Conservation (phyloP, 805 yeast genomes). For the Scheffersomyces lignosus region DNA sequence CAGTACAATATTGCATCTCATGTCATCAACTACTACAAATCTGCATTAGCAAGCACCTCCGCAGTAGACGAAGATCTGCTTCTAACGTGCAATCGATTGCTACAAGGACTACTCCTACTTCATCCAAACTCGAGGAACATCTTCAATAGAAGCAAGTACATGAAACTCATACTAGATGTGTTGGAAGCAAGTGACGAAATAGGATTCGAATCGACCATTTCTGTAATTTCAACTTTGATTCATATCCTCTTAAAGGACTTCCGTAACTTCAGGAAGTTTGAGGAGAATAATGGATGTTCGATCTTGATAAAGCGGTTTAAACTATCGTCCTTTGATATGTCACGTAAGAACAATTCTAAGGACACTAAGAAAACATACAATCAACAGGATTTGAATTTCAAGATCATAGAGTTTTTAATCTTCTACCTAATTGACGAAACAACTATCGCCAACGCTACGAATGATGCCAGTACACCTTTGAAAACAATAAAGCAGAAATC, state of each 20-base stretch:
- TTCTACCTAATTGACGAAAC: conserved; percentile 69
- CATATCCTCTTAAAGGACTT: conserved; percentile 59
- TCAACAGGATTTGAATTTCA: conserved; percentile 57
- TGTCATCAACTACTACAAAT: conserved; percentile 22
- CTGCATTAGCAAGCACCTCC: neutral
- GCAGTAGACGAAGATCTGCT: conserved; percentile 8
- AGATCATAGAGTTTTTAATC: conserved; percentile 66
- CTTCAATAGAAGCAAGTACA: conserved; percentile 43
- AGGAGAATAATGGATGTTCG: conserved; percentile 54
- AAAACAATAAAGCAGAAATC: conserved; percentile 30
- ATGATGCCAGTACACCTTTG: neutral
- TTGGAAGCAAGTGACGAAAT: conserved; percentile 17
- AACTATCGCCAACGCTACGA: conserved; percentile 1
- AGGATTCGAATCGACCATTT: conserved; percentile 21
- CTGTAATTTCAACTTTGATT: conserved; percentile 54
- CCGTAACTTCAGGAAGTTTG: conserved; percentile 59
- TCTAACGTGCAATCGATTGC: conserved; percentile 31
- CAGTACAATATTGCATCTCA: conserved; percentile 49
- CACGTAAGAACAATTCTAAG: neutral
- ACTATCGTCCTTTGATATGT: conserved; percentile 7
- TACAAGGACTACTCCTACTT: conserved; percentile 61
- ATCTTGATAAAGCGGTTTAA: conserved; percentile 44
- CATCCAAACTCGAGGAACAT: conserved; percentile 56
- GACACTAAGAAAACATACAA: conserved; percentile 5
- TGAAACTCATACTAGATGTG: conserved; percentile 32